Percentiles rank a stretch among this genome's conserved stretches.
Evolutionary conservation across 345 rosid genomes (phyloP).

Genomic region (Tarenaya hassleriana): DNA sequence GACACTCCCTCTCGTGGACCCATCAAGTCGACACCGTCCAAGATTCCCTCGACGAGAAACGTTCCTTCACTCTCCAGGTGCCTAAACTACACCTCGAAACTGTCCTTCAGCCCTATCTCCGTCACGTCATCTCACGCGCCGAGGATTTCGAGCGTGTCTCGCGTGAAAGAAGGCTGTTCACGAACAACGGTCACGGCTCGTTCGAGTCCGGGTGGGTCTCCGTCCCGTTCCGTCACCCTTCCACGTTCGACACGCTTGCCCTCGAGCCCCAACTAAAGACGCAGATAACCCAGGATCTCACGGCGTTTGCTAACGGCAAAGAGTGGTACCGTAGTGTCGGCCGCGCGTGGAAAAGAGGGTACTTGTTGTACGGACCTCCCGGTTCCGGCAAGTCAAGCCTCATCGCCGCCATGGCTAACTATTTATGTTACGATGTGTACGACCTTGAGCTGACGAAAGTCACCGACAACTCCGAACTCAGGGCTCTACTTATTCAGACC

Average conservation of each 20-base stretch:
- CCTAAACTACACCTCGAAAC: conserved; percentile 30
- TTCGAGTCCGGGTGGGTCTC: conserved; percentile 48
- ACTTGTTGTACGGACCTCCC: conserved; percentile 42
- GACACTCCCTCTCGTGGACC: conserved; percentile 36
- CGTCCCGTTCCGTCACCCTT: conserved; percentile 50
- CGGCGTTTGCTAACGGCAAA: conserved; percentile 34
- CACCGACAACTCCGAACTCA: conserved; percentile 42
- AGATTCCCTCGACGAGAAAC: conserved; percentile 40
- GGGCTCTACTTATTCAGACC: conserved; percentile 38
- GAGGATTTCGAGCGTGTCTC: conserved; percentile 43
- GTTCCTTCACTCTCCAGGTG: conserved; percentile 39
- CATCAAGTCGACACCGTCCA: conserved; percentile 46
- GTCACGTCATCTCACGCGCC: conserved; percentile 31
- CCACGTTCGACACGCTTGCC: conserved; percentile 41
- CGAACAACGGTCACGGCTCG: conserved; percentile 41
- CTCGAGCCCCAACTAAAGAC: conserved; percentile 42
- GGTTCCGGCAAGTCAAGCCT: conserved; percentile 53
- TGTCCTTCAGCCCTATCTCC: conserved; percentile 32
- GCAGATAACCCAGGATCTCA: conserved; percentile 41
- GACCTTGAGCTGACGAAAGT: conserved; percentile 49
- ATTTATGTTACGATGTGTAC: conserved; percentile 45
- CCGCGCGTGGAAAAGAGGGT: conserved; percentile 52
- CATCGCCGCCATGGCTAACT: conserved; percentile 47
- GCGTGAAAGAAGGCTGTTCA: conserved; percentile 35
- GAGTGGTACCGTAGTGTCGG: conserved; percentile 50